Evolutionary conservation across 768 basidiomycete genomes (phyloP), one percentile per base, ranked within the genome.

Genomic region (Lentinula lateritia): DNA sequence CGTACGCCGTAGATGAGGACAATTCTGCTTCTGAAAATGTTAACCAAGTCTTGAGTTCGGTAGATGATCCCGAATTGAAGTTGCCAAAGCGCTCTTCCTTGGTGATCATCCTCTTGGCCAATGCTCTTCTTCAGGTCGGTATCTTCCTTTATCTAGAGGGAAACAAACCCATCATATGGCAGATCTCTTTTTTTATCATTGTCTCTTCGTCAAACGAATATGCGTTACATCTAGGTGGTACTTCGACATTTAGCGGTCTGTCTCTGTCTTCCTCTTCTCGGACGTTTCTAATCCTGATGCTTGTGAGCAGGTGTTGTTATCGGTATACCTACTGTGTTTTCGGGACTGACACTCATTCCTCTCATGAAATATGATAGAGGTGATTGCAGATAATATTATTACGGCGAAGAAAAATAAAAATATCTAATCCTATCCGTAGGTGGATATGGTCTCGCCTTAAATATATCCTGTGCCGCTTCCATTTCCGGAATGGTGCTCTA

Each of bases 101-200:
- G 58, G 68, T 70, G 50, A 78, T 83, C 48, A 71, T 85, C 28
- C 66, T 85, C 3, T 35, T 70, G 18, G 73, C 77, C 41, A 83
- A 80, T 64, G 66, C 72, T 0, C 60, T 83, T 39, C 65, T 83
- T 16, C 82, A 83, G 74, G 83, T 83, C 57, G 6, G 72, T 6
- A n/a, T 1, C 23, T 13, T 39, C 10, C 41, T 43, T 13, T 6
- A 8, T 34, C 28, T 38, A 32, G n/a, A 46, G 38, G 15, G 41
- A 6, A 10, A 59, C n/a, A 35, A 28, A 12, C 15, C 16, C 5
- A 35, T 16, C 6, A 5, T 45, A 18, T 38, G 2, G 35, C 59
- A 89, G 88, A 68, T 86, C 5, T 82, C 85, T 0, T 89, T 89
- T 73, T 90, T 88, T 70, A 81, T 88, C 61, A 76, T 88, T 45